Conservation (phyloP, 2,329 filamentous ascomycete species). For the Neospermospora avenae region DNA sequence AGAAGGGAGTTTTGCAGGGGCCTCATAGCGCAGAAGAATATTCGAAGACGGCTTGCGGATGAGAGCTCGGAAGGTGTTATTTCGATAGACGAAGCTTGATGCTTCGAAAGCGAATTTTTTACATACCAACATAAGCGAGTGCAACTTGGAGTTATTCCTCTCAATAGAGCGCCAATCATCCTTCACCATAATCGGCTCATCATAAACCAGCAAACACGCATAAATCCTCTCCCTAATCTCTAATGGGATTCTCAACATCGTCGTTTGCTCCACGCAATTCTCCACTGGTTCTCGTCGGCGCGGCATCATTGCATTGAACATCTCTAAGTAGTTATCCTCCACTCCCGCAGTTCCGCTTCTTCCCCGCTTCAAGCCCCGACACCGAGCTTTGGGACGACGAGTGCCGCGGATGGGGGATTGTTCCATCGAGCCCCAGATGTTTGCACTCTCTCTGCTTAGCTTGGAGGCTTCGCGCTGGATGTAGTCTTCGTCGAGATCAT, state of each 20-base stretch:
- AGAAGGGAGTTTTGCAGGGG: conserved; percentile 3
- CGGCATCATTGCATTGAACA: conserved; percentile 11
- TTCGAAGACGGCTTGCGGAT: conserved; percentile 13
- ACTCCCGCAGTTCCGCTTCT: neutral
- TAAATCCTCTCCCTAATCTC: conserved; percentile 31
- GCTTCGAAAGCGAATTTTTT: conserved; percentile 27
- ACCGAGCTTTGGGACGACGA: neutral
- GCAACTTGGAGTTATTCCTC: conserved; percentile 7
- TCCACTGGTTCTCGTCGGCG: conserved; percentile 3
- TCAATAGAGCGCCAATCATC: conserved; percentile 25
- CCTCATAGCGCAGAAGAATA: neutral
- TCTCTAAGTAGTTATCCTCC: conserved; percentile 4
- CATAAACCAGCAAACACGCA: conserved; percentile 20
- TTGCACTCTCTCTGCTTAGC: conserved; percentile 3
- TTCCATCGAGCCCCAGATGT: conserved; percentile 16
- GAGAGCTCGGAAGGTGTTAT: conserved; percentile 27
- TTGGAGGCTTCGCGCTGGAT: conserved; percentile 7
- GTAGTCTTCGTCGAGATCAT: conserved; percentile 10
- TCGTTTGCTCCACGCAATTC: conserved; percentile 17
- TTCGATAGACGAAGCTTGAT: conserved; percentile 25
- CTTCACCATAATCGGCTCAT: conserved; percentile 26
- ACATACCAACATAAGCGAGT: conserved; percentile 23
- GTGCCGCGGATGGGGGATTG: conserved; percentile 8
- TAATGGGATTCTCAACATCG: conserved; percentile 23
- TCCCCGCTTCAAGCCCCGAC: neutral